These are phyloP conservation scores for Persicaria maculosa DNA, from an alignment of 148 eudicot genomes.

Conservation along the genomic window DNA sequence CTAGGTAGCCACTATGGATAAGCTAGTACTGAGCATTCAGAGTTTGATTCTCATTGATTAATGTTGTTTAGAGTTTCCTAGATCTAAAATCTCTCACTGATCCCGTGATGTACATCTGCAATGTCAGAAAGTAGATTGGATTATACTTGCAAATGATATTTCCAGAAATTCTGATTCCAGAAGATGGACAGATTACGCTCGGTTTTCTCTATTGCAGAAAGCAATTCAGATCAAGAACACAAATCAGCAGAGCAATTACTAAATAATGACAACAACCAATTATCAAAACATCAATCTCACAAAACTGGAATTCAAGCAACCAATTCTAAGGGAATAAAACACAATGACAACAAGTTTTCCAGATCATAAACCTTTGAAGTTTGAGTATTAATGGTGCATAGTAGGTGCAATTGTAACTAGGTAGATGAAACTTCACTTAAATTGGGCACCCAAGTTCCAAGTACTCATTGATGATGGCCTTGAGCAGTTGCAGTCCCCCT, in stretches of 20 bases:
- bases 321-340: not conserved
- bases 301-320: slow-evolving; percentile 10
- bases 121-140: no score
- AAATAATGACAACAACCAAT: not conserved
- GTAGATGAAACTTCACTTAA: slow-evolving; percentile 11
- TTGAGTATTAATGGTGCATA: slow-evolving; percentile 3
- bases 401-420: slow-evolving; percentile 9
- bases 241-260: not conserved
- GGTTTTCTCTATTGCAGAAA: not conserved
- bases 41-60: no score
- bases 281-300: not conserved
- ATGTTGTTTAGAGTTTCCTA: no score
- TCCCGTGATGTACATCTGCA: no score
- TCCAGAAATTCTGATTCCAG: not conserved
- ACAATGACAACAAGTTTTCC: not conserved
- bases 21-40: no score
- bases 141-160: no score
- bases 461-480: slow-evolving; percentile 10
- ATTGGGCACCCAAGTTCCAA: slow-evolving; percentile 5
- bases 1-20: no score
- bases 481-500: slow-evolving; percentile 9
- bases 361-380: not conserved
- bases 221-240: not conserved
- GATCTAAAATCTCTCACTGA: no score
- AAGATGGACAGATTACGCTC: not conserved